Conservation (phyloP, 768 basidiomycete species). For the Rhodotorula kratochvilovae region DNA sequence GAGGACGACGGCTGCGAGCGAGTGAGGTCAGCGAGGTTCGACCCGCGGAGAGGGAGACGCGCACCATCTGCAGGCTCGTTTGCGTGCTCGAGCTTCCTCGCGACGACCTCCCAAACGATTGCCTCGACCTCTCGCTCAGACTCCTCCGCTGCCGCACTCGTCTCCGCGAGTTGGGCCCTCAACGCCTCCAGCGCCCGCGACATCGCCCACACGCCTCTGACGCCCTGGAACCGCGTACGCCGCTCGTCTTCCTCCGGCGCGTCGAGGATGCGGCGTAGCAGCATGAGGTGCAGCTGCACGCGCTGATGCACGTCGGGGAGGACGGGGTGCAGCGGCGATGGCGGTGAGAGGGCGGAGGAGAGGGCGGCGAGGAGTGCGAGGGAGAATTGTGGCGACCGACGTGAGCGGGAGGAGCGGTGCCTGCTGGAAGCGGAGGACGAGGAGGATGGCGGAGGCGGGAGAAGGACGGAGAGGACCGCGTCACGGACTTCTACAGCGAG, state of each 20-base stretch:
- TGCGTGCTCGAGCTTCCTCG: not conserved
- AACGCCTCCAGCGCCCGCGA: not conserved
- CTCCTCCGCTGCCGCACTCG: not conserved
- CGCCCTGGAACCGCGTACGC: not conserved
- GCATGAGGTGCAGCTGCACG: not conserved
- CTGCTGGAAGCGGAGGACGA: not conserved
- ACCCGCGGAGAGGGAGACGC: not conserved
- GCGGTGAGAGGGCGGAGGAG: not conserved
- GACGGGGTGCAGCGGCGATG: not conserved
- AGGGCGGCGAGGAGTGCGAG: not conserved
- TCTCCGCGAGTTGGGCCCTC: not conserved
- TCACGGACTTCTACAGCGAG: not conserved
- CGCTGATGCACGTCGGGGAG: not conserved
- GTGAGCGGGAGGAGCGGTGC: not conserved
- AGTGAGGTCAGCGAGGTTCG: no score
- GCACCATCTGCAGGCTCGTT: not conserved
- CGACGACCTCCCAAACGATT: not conserved
- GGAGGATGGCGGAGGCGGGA: not conserved
- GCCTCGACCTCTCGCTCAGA: not conserved
- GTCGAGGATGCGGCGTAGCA: not conserved
- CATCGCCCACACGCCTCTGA: not conserved
- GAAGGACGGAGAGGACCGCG: conserved; percentile 2
- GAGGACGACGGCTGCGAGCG: not conserved
- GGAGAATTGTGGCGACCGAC: not conserved
- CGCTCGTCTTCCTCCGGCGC: not conserved